These are phyloP conservation scores for Citrus inodora DNA, from an alignment of 345 rosid species.

Conservation along the genomic window DNA sequence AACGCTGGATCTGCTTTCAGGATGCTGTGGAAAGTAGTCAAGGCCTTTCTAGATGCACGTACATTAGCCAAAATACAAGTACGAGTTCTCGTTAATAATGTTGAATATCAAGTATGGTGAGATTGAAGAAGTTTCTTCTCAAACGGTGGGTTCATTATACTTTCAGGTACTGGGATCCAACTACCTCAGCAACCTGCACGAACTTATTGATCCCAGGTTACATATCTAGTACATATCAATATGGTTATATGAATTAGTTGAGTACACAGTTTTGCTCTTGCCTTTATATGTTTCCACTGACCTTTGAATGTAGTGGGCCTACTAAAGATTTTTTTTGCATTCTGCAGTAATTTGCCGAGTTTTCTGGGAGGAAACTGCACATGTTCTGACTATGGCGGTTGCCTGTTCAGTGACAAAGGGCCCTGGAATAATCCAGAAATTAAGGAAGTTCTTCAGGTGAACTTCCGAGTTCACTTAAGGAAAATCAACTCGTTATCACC, in stretches of 20 bases:
- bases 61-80: constrained; percentile 58
- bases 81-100: constrained; percentile 1
- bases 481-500: not conserved
- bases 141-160: not conserved
- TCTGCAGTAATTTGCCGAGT: constrained; percentile 49
- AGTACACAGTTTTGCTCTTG: not conserved
- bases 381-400: constrained; percentile 57
- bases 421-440: constrained; percentile 71
- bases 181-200: constrained; percentile 34
- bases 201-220: constrained; percentile 51
- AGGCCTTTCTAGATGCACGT: constrained; percentile 48
- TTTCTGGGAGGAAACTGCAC: constrained; percentile 65
- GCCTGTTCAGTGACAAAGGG: constrained; percentile 57
- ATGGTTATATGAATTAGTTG: not conserved
- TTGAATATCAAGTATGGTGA: not conserved
- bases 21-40: constrained; percentile 60
- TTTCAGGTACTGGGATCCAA: constrained; percentile 54
- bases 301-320: not conserved
- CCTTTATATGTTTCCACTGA: not conserved
- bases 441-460: constrained; percentile 45
- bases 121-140: not conserved
- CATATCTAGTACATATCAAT: not conserved
- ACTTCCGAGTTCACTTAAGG: not conserved
- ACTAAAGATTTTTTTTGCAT: not conserved
- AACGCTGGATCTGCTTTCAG: constrained; percentile 65